phyloP scores from a whole-genome alignment of 1,284 basidiomycete species.

The Mycosarcoma mackinlayi region DNA sequence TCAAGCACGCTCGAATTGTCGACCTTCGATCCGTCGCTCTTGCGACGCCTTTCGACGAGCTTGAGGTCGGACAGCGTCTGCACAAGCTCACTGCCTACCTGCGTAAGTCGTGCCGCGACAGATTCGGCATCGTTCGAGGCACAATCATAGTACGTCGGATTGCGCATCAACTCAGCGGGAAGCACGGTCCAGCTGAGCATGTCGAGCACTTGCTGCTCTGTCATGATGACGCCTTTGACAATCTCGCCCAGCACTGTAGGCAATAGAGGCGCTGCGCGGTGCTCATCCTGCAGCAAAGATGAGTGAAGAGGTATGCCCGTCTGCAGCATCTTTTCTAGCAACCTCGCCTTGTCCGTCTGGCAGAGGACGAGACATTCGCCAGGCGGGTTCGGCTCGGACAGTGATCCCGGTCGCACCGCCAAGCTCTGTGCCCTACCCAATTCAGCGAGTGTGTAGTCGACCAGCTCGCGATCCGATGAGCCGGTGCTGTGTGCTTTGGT shows the following conservation, averaged over 20 bases:
- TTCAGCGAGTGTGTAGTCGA: slow-evolving; percentile 83
- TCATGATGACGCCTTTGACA: slow-evolving; percentile 15
- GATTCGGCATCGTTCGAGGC: slow-evolving; percentile 10
- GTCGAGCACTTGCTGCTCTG: slow-evolving; percentile 73
- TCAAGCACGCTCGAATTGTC: background rate
- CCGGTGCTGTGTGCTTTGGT: slow-evolving; percentile 27
- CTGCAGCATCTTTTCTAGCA: slow-evolving; percentile 80
- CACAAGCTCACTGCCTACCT: slow-evolving; percentile 20
- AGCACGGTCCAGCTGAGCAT: slow-evolving; percentile 87
- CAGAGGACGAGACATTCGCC: slow-evolving; percentile 77
- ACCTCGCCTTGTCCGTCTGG: slow-evolving; percentile 87
- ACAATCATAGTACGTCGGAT: slow-evolving; percentile 87
- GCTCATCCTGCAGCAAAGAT: slow-evolving; percentile 73
- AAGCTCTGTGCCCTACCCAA: slow-evolving; percentile 90
- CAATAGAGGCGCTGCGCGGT: slow-evolving; percentile 26
- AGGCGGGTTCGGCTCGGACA: slow-evolving; percentile 38
- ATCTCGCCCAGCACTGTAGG: slow-evolving; percentile 51
- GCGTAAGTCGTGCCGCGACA: slow-evolving; percentile 37
- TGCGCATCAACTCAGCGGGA: slow-evolving; percentile 77
- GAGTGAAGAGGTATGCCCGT: slow-evolving; percentile 92
- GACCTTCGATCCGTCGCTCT: background rate
- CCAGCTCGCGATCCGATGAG: slow-evolving; percentile 75
- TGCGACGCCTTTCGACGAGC: slow-evolving; percentile 21
- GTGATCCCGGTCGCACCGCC: slow-evolving; percentile 75
- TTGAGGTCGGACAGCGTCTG: slow-evolving; percentile 30